These are phyloP conservation scores for Aulographum hederae DNA, from an alignment of 2,329 filamentous ascomycete genomes.

Conservation along the genomic window DNA sequence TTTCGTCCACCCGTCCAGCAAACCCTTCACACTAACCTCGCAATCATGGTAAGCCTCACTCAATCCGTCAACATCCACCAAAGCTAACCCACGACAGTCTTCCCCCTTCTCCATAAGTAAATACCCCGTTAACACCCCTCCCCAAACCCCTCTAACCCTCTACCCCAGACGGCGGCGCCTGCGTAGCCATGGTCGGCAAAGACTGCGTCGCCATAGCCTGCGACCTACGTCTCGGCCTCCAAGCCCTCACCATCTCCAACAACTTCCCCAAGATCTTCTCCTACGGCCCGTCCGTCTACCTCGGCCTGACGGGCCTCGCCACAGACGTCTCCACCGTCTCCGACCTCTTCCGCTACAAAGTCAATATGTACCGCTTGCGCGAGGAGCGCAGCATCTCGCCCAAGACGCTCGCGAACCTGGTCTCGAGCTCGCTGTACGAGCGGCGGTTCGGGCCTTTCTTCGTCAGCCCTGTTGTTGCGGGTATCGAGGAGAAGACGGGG, in stretches of 20 bases:
- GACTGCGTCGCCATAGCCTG: constrained; percentile 99
- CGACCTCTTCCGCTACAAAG: constrained; percentile 98
- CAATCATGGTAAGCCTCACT: constrained; percentile 22
- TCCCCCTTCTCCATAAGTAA: constrained; percentile 93
- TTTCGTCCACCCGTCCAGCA: too few relatives aligned
- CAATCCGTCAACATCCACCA: too few relatives aligned
- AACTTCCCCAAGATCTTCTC: constrained; percentile 99
- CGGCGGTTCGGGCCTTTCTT: constrained; percentile 92
- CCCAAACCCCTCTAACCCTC: constrained; percentile 5
- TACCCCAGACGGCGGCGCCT: constrained; percentile 67
- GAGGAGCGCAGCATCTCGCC: constrained; percentile 95
- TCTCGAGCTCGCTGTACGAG: constrained; percentile 84
- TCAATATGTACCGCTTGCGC: constrained; percentile 98
- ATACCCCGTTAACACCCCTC: constrained; percentile 6
- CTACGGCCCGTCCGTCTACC: constrained; percentile 88
- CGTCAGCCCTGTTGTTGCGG: constrained; percentile 83
- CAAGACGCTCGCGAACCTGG: constrained; percentile 89
- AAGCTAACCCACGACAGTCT: constrained; percentile 37
- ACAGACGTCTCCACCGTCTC: constrained; percentile 90
- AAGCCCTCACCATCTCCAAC: constrained; percentile 94
- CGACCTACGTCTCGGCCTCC: constrained; percentile 91
- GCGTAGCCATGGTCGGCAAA: constrained; percentile 97
- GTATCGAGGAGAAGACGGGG: constrained; percentile 82
- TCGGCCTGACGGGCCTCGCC: constrained; percentile 87
- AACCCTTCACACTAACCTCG: background rate